Evolutionary conservation across 768 basidiomycete species (phyloP).

Genomic region (Mycena latifolia): DNA sequence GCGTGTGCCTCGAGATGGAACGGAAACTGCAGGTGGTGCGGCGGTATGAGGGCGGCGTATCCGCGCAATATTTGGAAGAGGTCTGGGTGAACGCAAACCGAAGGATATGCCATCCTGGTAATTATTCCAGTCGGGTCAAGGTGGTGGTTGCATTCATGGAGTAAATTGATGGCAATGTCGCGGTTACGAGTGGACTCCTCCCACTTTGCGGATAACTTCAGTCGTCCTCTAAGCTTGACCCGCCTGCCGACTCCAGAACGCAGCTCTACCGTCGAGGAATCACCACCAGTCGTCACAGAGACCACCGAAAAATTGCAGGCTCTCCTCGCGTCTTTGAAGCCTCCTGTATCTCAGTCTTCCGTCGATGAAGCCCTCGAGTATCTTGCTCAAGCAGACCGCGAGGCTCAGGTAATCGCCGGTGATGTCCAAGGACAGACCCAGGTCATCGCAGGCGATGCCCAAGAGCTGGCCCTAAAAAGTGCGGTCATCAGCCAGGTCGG

Average conservation of each 20-base stretch:
- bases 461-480: slow-evolving; percentile 54
- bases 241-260: slow-evolving; percentile 41
- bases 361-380: slow-evolving; percentile 44
- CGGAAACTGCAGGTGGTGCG: slow-evolving; percentile 58
- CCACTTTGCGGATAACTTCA: slow-evolving; percentile 54
- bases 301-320: slow-evolving; percentile 51
- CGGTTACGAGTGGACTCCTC: slow-evolving; percentile 42
- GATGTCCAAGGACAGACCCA: slow-evolving; percentile 51
- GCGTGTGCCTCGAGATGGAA: slow-evolving; percentile 46
- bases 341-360: slow-evolving; percentile 40
- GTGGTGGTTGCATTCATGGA: neutral
- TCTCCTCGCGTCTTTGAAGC: slow-evolving; percentile 53
- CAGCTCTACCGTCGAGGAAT: slow-evolving; percentile 36
- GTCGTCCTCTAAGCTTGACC: slow-evolving; percentile 44
- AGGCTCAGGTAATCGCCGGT: slow-evolving; percentile 8
- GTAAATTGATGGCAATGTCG: too few species aligned
- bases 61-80: slow-evolving; percentile 60
- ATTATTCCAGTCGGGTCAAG: too few species aligned
- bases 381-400: slow-evolving; percentile 41
- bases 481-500: slow-evolving; percentile 64
- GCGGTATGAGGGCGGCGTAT: slow-evolving; percentile 66
- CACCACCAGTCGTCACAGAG: slow-evolving; percentile 23
- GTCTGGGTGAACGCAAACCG: slow-evolving; percentile 42
- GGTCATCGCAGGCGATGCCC: slow-evolving; percentile 39
- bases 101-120: neutral